Percentiles rank a stretch among this genome's conserved stretches.
phyloP scores from a whole-genome alignment of 768 basidiomycete genomes.

The Tephrocybe rancida region DNA sequence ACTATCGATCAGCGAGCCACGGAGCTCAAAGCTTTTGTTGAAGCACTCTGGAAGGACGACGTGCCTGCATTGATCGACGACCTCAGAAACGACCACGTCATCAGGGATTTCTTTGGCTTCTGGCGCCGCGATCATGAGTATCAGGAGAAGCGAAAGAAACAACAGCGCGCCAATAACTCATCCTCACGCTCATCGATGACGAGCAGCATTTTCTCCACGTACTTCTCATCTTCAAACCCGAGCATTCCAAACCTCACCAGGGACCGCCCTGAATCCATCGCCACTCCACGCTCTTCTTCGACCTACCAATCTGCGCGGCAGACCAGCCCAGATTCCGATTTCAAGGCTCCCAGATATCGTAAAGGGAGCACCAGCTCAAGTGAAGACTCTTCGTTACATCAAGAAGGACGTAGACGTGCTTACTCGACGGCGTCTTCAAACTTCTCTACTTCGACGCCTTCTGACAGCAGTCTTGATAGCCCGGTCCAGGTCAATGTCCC shows the following conservation, averaged over 20 bases:
- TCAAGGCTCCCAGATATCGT: constrained; percentile 10
- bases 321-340: neutral
- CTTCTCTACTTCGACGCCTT: constrained; percentile 40
- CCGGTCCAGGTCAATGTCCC: constrained; percentile 24
- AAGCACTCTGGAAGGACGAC: constrained; percentile 58
- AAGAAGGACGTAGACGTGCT: constrained; percentile 32
- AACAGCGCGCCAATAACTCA: constrained; percentile 22
- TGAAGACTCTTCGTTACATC: constrained; percentile 16
- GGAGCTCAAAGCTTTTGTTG: constrained; percentile 62
- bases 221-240: constrained; percentile 51
- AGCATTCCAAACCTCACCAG: constrained; percentile 21
- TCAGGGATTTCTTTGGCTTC: constrained; percentile 78
- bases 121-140: constrained; percentile 77
- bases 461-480: constrained; percentile 36
- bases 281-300: constrained; percentile 19
- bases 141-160: constrained; percentile 45
- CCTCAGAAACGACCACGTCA: constrained; percentile 54
- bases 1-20: constrained; percentile 62
- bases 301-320: constrained; percentile 10
- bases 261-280: constrained; percentile 14
- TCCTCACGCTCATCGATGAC: constrained; percentile 46
- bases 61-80: constrained; percentile 70
- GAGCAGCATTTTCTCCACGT: constrained; percentile 58
- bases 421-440: constrained; percentile 45
- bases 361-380: constrained; percentile 20